Evolutionary conservation across 768 basidiomycete genomes (phyloP).

Genomic region (Nevesoporus exiguus): DNA sequence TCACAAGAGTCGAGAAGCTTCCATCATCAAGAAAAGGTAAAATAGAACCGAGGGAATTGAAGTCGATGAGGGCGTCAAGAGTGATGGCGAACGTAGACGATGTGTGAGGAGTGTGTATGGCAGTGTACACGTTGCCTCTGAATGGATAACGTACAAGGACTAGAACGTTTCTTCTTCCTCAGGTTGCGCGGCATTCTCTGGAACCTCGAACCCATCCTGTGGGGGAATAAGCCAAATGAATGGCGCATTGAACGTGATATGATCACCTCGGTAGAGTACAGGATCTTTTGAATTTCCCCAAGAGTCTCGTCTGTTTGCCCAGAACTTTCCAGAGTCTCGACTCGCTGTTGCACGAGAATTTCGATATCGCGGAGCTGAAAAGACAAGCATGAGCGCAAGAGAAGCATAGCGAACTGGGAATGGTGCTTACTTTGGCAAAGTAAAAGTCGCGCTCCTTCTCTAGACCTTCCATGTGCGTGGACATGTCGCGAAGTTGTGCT

Average conservation of each 20-base stretch:
- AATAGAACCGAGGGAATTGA: slow-evolving; percentile 6
- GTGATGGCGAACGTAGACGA: slow-evolving; percentile 1
- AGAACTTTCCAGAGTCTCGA: slow-evolving; percentile 56
- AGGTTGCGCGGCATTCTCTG: slow-evolving; percentile 50
- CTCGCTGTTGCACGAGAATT: slow-evolving; percentile 81
- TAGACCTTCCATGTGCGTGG: slow-evolving; percentile 77
- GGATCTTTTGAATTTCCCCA: slow-evolving; percentile 81
- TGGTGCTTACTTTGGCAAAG: slow-evolving; percentile 84
- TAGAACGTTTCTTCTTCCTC: slow-evolving; percentile 86
- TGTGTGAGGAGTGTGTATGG: slow-evolving; percentile 1
- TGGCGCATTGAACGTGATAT: slow-evolving; percentile 18
- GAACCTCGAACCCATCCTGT: slow-evolving; percentile 93
- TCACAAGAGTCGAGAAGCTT: background rate
- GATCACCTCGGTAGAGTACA: slow-evolving; percentile 92
- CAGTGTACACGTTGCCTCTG: slow-evolving; percentile 7
- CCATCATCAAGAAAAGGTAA: slow-evolving; percentile 13
- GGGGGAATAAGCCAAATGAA: slow-evolving; percentile 9
- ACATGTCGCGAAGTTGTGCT: slow-evolving; percentile 78
- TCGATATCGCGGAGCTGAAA: slow-evolving; percentile 93
- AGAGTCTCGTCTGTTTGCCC: slow-evolving; percentile 61
- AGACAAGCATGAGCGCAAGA: background rate
- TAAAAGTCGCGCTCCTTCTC: slow-evolving; percentile 99
- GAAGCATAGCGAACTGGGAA: slow-evolving; percentile 3
- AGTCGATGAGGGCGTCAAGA: slow-evolving; percentile 19
- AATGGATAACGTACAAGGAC: slow-evolving; percentile 16